Conservation (phyloP, 495 filamentous ascomycete genomes). For the Hypomontagnella monticulosa region DNA sequence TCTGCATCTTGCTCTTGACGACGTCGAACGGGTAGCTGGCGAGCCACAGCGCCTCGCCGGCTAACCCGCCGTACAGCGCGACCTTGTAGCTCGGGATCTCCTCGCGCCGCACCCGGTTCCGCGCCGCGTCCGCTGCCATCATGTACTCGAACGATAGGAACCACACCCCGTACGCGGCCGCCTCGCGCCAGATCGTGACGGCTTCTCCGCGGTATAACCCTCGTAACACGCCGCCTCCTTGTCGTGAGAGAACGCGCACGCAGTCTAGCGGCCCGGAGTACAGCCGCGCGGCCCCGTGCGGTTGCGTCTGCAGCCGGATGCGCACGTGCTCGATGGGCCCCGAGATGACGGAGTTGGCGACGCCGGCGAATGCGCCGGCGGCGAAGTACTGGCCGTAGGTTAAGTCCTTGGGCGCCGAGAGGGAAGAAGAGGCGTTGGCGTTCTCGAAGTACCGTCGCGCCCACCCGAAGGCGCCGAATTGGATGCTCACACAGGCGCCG, state of each 20-base stretch:
- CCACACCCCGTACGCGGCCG: conserved; percentile 94
- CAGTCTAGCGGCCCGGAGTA: conserved; percentile 91
- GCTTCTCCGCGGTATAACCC: conserved; percentile 88
- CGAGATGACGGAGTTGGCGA: conserved; percentile 89
- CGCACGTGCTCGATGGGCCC: conserved; percentile 96
- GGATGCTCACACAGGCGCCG: conserved; percentile 95
- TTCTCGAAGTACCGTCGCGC: conserved; percentile 86
- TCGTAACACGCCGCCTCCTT: conserved; percentile 67
- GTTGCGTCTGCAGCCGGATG: conserved; percentile 97
- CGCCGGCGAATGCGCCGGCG: conserved; percentile 89
- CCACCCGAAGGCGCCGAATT: conserved; percentile 97
- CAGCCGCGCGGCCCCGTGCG: conserved; percentile 79
- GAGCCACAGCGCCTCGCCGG: conserved; percentile 93
- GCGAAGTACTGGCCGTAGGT: conserved; percentile 88
- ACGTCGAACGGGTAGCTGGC: conserved; percentile 95
- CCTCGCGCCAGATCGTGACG: conserved; percentile 88
- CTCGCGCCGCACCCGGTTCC: conserved; percentile 76
- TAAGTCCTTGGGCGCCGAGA: conserved; percentile 57
- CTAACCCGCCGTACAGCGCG: conserved; percentile 90
- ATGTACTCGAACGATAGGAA: conserved; percentile 94
- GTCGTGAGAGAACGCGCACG: conserved; percentile 78
- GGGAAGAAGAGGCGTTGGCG: conserved; percentile 63
- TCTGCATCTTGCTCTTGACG: conserved; percentile 99
- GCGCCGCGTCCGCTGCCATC: conserved; percentile 86
- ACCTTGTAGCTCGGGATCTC: conserved; percentile 85